Percentiles rank a stretch among this genome's conserved stretches.
Conservation (phyloP, 257 asterid genomes). For the Jasminum sambac region DNA sequence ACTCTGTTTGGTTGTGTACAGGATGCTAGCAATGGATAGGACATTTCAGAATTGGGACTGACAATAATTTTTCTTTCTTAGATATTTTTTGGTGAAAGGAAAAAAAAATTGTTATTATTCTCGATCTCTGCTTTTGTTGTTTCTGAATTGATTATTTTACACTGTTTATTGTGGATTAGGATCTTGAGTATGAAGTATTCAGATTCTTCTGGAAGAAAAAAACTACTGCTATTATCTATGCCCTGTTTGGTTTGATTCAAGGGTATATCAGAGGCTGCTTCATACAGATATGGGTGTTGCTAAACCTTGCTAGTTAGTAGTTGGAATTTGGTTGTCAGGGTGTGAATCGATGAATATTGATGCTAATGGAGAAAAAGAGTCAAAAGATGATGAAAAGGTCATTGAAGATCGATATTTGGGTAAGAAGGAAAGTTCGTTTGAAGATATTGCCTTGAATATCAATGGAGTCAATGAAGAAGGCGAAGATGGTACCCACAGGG, state of each 20-base stretch:
- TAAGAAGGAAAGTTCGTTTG: slow-evolving; percentile 24
- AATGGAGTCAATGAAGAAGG: slow-evolving; percentile 19
- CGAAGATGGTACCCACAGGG: slow-evolving; percentile 13
- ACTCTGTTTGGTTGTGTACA: slow-evolving; percentile 37
- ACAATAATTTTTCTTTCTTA: slow-evolving; percentile 28
- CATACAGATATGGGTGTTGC: slow-evolving; percentile 17
- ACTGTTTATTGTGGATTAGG: slow-evolving; percentile 38
- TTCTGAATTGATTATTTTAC: slow-evolving; percentile 34
- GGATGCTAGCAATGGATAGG: slow-evolving; percentile 34
- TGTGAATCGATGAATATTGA: slow-evolving; percentile 55
- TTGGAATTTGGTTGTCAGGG: slow-evolving; percentile 52
- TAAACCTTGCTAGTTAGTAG: slow-evolving; percentile 34
- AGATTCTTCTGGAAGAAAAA: slow-evolving; percentile 39
- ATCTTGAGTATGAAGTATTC: slow-evolving; percentile 21
- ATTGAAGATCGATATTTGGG: slow-evolving; percentile 24
- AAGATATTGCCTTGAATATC: slow-evolving; percentile 5
- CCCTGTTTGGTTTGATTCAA: slow-evolving; percentile 41
- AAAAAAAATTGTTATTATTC: slow-evolving; percentile 23
- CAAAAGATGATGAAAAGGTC: slow-evolving; percentile 44
- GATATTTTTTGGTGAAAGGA: slow-evolving; percentile 27
- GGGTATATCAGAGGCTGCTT: slow-evolving; percentile 43
- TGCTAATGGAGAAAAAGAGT: slow-evolving; percentile 49
- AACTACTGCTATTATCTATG: slow-evolving; percentile 38
- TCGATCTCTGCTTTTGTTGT: slow-evolving; percentile 18
- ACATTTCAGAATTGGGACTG: slow-evolving; percentile 23